Evolutionary conservation across 140 eudicot genomes (phyloP).

Genomic region (Flaveria floridana): DNA sequence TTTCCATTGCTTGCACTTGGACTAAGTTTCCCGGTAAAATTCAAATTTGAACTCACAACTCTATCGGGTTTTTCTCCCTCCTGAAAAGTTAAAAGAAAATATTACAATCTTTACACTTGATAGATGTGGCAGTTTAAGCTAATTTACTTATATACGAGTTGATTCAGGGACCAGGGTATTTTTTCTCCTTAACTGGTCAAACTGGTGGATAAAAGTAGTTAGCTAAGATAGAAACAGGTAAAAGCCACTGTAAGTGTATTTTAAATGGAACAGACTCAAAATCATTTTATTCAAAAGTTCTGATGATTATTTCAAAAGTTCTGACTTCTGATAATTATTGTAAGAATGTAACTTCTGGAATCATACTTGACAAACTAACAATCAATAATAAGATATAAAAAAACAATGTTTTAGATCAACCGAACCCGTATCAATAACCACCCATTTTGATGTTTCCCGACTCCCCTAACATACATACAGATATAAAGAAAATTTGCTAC

Average conservation of each 20-base stretch:
- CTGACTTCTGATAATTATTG: background rate
- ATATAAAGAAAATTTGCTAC: conserved; percentile 2
- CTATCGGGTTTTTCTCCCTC: conserved; percentile 96
- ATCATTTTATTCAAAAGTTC: background rate
- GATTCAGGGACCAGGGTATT: background rate
- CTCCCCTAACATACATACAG: background rate
- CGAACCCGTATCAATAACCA: background rate
- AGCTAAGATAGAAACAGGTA: background rate
- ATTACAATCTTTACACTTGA: conserved; percentile 18
- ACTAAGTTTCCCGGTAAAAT: conserved; percentile 82
- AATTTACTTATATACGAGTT: conserved; percentile 7
- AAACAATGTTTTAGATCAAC: background rate
- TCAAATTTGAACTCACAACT: conserved; percentile 83
- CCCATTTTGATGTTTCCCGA: background rate
- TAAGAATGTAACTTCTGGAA: background rate
- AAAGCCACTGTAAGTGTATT: background rate
- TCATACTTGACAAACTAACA: background rate
- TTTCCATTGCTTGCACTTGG: conserved; percentile 87
- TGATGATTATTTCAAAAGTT: background rate
- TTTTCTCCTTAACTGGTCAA: background rate
- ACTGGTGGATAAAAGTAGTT: background rate
- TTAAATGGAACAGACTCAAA: background rate
- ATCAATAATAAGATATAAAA: background rate
- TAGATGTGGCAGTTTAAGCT: background rate
- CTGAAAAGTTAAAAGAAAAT: conserved; percentile 40